Evolutionary conservation across 257 asterid species (phyloP).

Genomic region (Fraxinus cuspidata): DNA sequence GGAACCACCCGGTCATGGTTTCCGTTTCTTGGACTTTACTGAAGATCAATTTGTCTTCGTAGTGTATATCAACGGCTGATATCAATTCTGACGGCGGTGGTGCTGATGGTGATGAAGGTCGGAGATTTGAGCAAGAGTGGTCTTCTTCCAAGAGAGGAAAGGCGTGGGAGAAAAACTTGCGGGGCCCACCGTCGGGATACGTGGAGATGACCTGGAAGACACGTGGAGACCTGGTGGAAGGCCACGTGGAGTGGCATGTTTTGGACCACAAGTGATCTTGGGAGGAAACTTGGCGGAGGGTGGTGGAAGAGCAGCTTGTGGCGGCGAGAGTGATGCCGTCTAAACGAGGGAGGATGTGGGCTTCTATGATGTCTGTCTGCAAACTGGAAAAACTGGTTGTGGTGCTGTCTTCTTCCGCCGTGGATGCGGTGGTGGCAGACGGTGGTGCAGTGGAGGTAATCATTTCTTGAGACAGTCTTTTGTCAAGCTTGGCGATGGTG

Average conservation of each 20-base stretch:
- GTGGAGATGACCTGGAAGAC: slow-evolving; percentile 44
- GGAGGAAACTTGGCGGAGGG: slow-evolving; percentile 63
- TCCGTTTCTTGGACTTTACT: slow-evolving; percentile 56
- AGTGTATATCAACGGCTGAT: slow-evolving; percentile 73
- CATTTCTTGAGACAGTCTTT: background rate
- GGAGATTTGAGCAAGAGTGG: background rate
- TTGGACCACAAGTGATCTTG: slow-evolving; percentile 52
- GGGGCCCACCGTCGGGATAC: slow-evolving; percentile 59
- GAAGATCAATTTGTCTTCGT: slow-evolving; percentile 42
- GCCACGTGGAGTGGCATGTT: slow-evolving; percentile 73
- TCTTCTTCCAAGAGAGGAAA: background rate
- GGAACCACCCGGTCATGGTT: slow-evolving; percentile 73
- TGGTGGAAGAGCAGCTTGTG: slow-evolving; percentile 57
- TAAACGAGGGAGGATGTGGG: slow-evolving; percentile 63
- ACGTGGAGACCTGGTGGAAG: slow-evolving; percentile 55
- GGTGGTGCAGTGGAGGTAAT: slow-evolving; percentile 1
- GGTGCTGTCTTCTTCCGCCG: slow-evolving; percentile 30
- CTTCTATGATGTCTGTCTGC: slow-evolving; percentile 56
- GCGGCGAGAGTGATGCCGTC: slow-evolving; percentile 73
- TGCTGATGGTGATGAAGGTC: slow-evolving; percentile 3
- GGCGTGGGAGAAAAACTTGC: slow-evolving; percentile 62
- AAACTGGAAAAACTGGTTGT: slow-evolving; percentile 38
- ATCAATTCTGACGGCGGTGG: slow-evolving; percentile 47
- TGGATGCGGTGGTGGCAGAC: slow-evolving; percentile 22
- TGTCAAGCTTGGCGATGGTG: background rate